phyloP scores from a whole-genome alignment of 1,139 yeast species.

The Casaregolazyma lundiana region DNA sequence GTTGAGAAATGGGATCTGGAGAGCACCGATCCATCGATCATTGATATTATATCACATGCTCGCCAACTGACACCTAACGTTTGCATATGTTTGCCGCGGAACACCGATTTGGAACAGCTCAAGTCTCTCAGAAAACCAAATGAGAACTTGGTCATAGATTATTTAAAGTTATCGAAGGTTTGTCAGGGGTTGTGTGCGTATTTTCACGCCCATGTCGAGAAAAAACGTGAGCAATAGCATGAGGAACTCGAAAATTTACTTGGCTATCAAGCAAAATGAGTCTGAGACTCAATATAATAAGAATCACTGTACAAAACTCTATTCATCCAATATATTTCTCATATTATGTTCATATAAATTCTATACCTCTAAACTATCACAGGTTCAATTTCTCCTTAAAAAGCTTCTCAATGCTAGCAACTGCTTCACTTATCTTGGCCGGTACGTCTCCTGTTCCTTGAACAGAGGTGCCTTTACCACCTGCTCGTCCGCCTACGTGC shows the following conservation, averaged over 20 bases:
- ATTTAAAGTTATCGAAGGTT: conserved; percentile 18
- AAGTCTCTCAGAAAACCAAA: conserved; percentile 15
- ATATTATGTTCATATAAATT: neutral
- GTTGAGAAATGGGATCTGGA: conserved; percentile 46
- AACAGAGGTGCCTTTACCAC: conserved; percentile 94
- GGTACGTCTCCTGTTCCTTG: conserved; percentile 95
- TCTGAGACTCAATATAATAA: neutral
- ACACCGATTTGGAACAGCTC: conserved; percentile 53
- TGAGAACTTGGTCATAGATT: conserved; percentile 18
- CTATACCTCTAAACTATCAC: neutral
- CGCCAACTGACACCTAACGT: conserved; percentile 47
- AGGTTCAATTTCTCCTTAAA: conserved; percentile 33
- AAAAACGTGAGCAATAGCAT: neutral
- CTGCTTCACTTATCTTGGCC: conserved; percentile 64
- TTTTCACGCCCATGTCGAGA: conserved; percentile 11
- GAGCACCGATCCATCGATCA: conserved; percentile 29
- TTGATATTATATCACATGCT: conserved; percentile 40
- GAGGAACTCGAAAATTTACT: no score
- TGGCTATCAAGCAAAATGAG: no score
- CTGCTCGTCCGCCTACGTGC: conserved; percentile 92
- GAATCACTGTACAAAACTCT: neutral
- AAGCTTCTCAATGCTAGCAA: conserved; percentile 58
- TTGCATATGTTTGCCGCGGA: conserved; percentile 73
- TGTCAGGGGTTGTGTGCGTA: conserved; percentile 23
- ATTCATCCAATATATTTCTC: no score